These are phyloP conservation scores for Hibiscus syriacus DNA, from an alignment of 345 rosid species.

Conservation along the genomic window DNA sequence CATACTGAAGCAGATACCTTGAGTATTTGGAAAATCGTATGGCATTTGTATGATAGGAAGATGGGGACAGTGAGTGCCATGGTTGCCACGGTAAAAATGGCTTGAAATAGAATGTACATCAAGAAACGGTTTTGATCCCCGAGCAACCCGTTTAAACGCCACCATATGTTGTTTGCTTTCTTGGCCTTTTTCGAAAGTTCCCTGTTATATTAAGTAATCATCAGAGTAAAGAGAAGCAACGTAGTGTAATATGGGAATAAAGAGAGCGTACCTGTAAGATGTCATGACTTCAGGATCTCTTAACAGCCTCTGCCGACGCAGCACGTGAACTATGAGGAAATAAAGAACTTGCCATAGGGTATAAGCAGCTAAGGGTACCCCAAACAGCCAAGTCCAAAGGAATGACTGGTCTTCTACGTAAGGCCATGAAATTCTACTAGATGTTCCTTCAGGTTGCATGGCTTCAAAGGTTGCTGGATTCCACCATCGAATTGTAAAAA, in stretches of 20 bases:
- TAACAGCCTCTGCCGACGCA: constrained; percentile 78
- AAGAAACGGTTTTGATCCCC: constrained; percentile 78
- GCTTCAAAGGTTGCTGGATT: constrained; percentile 85
- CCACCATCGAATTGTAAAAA: constrained; percentile 99
- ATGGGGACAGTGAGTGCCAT: constrained; percentile 90
- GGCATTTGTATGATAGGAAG: constrained; percentile 68
- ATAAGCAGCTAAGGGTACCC: constrained; percentile 77
- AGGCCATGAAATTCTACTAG: constrained; percentile 72
- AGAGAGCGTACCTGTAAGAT: constrained; percentile 69
- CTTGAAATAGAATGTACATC: constrained; percentile 78
- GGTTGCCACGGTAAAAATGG: constrained; percentile 80
- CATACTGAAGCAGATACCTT: constrained; percentile 84
- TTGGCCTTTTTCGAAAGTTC: constrained; percentile 85
- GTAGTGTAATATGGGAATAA: not conserved
- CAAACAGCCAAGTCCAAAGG: constrained; percentile 81
- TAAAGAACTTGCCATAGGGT: constrained; percentile 88
- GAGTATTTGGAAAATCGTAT: constrained; percentile 65
- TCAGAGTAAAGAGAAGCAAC: not conserved
- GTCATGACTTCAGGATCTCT: constrained; percentile 99
- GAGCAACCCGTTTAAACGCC: constrained; percentile 75
- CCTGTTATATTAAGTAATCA: constrained; percentile 24
- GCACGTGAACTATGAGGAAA: constrained; percentile 83
- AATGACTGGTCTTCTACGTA: constrained; percentile 71
- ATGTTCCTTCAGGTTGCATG: constrained; percentile 78
- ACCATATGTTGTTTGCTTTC: constrained; percentile 80